Evolutionary conservation across 495 filamentous ascomycete genomes (phyloP), one percentile per base, ranked within the genome.

Genomic region (Penicillium alfredii): DNA sequence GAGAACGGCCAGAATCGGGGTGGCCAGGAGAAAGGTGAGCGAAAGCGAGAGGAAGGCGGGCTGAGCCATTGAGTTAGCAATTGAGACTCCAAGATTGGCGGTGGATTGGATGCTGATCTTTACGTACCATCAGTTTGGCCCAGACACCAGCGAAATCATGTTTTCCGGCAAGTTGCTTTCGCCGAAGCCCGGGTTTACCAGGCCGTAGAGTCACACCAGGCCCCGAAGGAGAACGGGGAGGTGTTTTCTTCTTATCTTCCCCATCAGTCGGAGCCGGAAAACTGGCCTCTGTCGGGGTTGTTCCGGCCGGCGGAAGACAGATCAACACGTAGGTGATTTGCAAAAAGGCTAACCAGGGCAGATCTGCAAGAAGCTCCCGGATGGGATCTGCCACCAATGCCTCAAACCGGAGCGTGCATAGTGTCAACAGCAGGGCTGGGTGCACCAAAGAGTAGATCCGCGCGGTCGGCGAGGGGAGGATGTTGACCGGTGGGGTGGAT

Each of bases 301-400:
- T 61, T 9, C 77, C 80, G 0, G 71, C 78, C 11, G 74, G 73
- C 2, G 86, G 86, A 8, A 94, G 71, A 60, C 89, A 94, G 14
- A 81, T 40, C 11, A 86, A 54, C 25, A 69, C 78, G 56, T 88
- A 95, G 4, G 48, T 57, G 8, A 76, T 56, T 56, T 97, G 90
- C 2, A 88, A 49, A 2, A 71, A 55, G 2, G 73, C 64, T 9
- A 92, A 64, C 30, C 76, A 61, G 2, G 81, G 73, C n/a, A 92
- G 56, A 17, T 74, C 62, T 20, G 46, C 69, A 1, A 71, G 44
- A 35, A 98, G 74, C 10, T 79, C 71, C 10, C 72, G 53, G 6
- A 84, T 74, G 6, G 92, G 89, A 49, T 89, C 70, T 19, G 68
- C 62, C 8, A 95, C 82, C 12, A 95, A 68, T 14, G 66, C 49